Conservation (phyloP, 202 grass and related monocot genomes). For the Brachypodium distachyon region DNA sequence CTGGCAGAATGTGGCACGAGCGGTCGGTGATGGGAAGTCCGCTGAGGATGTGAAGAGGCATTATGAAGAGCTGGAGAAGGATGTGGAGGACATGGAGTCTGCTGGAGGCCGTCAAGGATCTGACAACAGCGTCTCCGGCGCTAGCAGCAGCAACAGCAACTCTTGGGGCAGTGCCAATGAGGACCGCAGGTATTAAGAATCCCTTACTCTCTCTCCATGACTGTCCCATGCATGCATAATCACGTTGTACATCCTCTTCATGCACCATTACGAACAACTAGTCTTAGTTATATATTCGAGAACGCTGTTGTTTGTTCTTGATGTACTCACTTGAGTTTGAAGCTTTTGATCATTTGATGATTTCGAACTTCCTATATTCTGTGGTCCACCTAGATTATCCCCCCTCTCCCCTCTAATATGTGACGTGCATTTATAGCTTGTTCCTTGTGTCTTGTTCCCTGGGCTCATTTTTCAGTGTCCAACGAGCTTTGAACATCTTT, state of each 20-base stretch:
- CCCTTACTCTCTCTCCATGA: neutral
- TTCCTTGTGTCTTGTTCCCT: neutral
- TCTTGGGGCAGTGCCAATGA: slow-evolving; percentile 29
- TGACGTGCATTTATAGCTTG: neutral
- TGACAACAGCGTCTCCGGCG: neutral
- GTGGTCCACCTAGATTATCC: neutral
- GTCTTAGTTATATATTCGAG: neutral
- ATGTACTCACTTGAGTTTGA: slow-evolving; percentile 2
- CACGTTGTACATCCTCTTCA: neutral
- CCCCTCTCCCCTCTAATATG: neutral
- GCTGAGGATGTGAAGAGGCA: slow-evolving; percentile 57
- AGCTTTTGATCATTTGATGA: slow-evolving; percentile 15
- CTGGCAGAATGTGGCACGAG: slow-evolving; percentile 62
- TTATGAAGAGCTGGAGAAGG: slow-evolving; percentile 28
- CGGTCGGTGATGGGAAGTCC: slow-evolving; percentile 53
- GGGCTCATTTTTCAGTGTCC: neutral
- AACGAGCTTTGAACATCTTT: neutral
- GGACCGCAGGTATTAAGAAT: slow-evolving; percentile 37
- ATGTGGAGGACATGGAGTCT: slow-evolving; percentile 42
- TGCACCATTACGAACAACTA: neutral
- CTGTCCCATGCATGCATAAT: slow-evolving; percentile 9
- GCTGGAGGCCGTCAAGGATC: neutral
- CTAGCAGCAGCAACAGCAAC: slow-evolving; percentile 17
- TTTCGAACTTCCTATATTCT: neutral
- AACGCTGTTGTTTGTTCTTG: neutral